phyloP scores from a whole-genome alignment of 2,329 filamentous ascomycete genomes.

The Neurospora sp. region DNA sequence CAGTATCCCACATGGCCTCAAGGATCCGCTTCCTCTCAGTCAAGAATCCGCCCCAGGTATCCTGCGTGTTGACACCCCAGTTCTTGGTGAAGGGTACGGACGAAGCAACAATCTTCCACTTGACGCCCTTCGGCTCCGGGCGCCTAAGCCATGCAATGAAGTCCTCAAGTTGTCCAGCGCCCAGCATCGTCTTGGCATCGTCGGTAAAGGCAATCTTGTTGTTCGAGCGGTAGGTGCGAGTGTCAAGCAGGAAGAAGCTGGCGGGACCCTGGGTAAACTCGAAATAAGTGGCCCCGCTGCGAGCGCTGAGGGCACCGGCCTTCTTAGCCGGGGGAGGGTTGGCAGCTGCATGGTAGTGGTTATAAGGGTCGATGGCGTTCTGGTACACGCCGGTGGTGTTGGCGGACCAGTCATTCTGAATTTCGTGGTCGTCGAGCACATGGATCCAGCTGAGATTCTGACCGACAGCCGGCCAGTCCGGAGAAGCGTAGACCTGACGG shows the following conservation, averaged over 20 bases:
- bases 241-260: constrained; percentile 91
- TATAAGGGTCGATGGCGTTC: constrained; percentile 74
- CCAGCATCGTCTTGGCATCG: constrained; percentile 78
- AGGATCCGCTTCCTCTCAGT: constrained; percentile 69
- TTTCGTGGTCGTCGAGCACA: constrained; percentile 93
- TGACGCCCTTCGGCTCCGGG: constrained; percentile 65
- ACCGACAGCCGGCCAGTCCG: constrained; percentile 72
- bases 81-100: constrained; percentile 96
- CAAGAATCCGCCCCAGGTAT: constrained; percentile 93
- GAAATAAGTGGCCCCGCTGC: constrained; percentile 65
- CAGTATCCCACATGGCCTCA: constrained; percentile 85
- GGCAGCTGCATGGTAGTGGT: constrained; percentile 72
- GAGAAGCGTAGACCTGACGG: constrained; percentile 88
- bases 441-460: constrained; percentile 93
- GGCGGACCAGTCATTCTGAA: constrained; percentile 82
- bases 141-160: constrained; percentile 67
- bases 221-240: constrained; percentile 72
- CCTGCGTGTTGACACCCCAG: constrained; percentile 78
- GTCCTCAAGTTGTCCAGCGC: constrained; percentile 66
- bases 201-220: constrained; percentile 47
- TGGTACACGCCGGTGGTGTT: constrained; percentile 74
- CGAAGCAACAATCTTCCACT: constrained; percentile 89
- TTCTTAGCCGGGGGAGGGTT: constrained; percentile 66
- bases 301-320: constrained; percentile 30
- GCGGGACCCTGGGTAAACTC: constrained; percentile 83